Conservation (phyloP, 179 eudicot species). For the Camellia oleifera region DNA sequence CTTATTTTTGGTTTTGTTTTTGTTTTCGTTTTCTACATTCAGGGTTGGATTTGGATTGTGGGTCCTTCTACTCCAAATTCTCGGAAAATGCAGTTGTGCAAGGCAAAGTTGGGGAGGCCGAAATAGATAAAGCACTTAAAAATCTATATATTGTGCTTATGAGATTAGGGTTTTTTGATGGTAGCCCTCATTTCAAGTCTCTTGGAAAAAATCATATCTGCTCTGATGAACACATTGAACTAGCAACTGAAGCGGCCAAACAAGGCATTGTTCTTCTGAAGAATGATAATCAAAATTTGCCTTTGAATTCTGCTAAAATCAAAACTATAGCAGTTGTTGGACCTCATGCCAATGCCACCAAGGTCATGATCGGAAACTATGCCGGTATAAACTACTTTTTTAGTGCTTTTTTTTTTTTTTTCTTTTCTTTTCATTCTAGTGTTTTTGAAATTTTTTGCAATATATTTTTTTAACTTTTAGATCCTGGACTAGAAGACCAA, state of each 20-base stretch:
- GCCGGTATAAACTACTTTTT: slow-evolving; percentile 19
- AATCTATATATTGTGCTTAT: slow-evolving; percentile 30
- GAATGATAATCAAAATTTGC: slow-evolving; percentile 23
- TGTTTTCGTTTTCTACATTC: not conserved
- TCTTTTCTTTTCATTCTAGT: no score
- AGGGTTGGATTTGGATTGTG: slow-evolving; percentile 49
- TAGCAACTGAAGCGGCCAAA: slow-evolving; percentile 33
- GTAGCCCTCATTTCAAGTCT: slow-evolving; percentile 21
- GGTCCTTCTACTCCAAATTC: slow-evolving; percentile 17
- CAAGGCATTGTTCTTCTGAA: slow-evolving; percentile 37
- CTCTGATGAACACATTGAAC: slow-evolving; percentile 17
- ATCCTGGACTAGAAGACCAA: no score
- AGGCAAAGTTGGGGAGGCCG: slow-evolving; percentile 28
- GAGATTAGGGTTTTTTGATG: slow-evolving; percentile 51
- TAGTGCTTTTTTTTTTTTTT: no score
- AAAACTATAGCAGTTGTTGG: slow-evolving; percentile 30
- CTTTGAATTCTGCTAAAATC: slow-evolving; percentile 13
- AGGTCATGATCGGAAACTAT: slow-evolving; percentile 35
- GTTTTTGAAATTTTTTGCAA: no score
- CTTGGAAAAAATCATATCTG: slow-evolving; percentile 26
- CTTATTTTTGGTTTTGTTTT: not conserved
- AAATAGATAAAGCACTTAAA: slow-evolving; percentile 29
- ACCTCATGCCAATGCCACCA: slow-evolving; percentile 35
- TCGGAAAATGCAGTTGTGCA: slow-evolving; percentile 18
- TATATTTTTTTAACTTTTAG: no score